Base-by-base conservation (phyloP, 2,329 filamentous ascomycete species). In the Rutstroemia sp. region DNA sequence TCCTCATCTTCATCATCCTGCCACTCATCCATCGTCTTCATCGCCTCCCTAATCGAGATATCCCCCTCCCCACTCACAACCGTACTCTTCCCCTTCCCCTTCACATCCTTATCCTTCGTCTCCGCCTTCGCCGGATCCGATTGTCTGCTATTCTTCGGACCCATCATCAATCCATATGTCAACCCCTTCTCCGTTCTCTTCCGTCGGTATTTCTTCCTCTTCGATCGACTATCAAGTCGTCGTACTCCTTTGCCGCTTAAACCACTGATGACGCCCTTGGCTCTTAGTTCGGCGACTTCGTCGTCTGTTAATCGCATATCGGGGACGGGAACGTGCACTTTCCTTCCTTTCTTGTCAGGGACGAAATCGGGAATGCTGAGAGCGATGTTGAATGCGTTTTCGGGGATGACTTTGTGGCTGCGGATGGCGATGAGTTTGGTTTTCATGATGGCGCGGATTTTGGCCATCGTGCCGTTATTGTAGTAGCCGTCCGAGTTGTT, bases 371-470 rank as follows among this genome's bases (percentile, higher is more conserved):
- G 62, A 67, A 71, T 44, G 60, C 69, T 58, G 42, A 80, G 66
- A 7, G 76, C 71, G 12, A 70, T 69, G 19, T 71, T 72, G 57
- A 80, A 77, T 42, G 77, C 76, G 17, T 71, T 70, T 46, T 79
- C 75, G 3, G 73, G 73, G 0, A 84, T 70, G 16, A 73, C 72
- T 25, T 80, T 75, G 8, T 77, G 75, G 47, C 81, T 80, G 19
- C 83, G 78, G 48, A 91, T 80, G 1, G 81, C 80, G 10, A 84
- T 78, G 66, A 96, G 84, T 72, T 95, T 96, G 49, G 86, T 84
- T 68, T 91, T 89, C 86, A 96, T 92, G 62, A 95, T 85, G 2
- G 87, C 84, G 65, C 92, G 91, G 46, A 86, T 84, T 68, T 96
- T 96, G 46, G 86, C 84, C 77, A 90, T 86, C 0, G 88, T 84